Evolutionary conservation across 148 eudicot genomes (phyloP).

Genomic region (Nepenthes gracilis): DNA sequence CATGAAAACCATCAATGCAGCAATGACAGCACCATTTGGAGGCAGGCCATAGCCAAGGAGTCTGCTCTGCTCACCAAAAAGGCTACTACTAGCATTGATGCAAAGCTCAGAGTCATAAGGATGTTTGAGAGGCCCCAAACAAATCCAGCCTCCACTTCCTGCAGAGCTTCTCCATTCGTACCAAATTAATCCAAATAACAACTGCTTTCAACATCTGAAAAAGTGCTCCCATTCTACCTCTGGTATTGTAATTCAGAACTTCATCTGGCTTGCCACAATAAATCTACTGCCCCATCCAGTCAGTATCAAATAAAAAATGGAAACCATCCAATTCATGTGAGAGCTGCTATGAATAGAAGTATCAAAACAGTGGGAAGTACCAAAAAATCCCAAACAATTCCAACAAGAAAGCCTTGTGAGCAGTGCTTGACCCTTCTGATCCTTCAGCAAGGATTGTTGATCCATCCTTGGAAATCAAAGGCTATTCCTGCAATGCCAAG

Average conservation of each 20-base stretch:
- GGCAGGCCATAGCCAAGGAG: constrained; percentile 29
- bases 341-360: constrained; percentile 65
- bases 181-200: constrained; percentile 65
- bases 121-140: constrained; percentile 92
- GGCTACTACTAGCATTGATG: constrained; percentile 67
- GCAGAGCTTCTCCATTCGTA: constrained; percentile 90
- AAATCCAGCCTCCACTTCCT: constrained; percentile 71
- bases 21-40: constrained; percentile 62
- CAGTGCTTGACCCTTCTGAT: constrained; percentile 3
- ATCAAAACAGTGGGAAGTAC: constrained; percentile 74
- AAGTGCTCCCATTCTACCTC: constrained; percentile 91
- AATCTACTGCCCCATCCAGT: constrained; percentile 98
- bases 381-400: constrained; percentile 81
- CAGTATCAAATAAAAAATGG: constrained; percentile 96
- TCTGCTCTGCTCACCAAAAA: constrained; percentile 31
- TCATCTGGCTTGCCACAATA: constrained; percentile 78
- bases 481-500: constrained; percentile 60
- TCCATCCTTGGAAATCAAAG: constrained; percentile 19
- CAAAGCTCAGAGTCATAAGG: constrained; percentile 69
- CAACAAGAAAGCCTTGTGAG: constrained; percentile 82
- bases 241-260: constrained; percentile 49
- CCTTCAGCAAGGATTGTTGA: constrained; percentile 19
- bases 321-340: constrained; percentile 98
- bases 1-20: constrained; percentile 62
- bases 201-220: constrained; percentile 92